Evolutionary conservation across 2,329 filamentous ascomycete species (phyloP), one percentile per base, ranked within the genome.

Genomic region (Claviceps capensis): DNA sequence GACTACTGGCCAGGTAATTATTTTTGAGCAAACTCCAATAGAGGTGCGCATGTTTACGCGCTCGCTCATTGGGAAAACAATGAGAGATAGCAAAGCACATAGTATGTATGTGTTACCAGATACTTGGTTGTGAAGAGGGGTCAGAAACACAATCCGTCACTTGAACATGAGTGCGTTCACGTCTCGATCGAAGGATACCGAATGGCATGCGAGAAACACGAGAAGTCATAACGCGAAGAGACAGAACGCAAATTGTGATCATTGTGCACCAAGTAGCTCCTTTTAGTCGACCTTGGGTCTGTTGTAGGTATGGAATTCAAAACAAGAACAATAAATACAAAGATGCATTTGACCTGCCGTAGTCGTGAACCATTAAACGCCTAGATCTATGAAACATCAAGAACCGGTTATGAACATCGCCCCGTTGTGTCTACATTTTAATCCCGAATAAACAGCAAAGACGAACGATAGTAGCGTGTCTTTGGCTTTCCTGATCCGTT

Each of bases 291-390:
- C 59, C 60, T 52, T 48, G 60, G 57, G 52, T 57, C 54, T 55
- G 55, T 37, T 49, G 4, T 19, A 19, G 17, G 6, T 30, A 17
- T 41, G 22, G 22, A 34, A 47, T 53, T 59, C 57, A 58, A 55
- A 64, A 17, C 1, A 45, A 34, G 13, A 26, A 45, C 43, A 46
- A 26, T 16, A 47, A n/a, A 57, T 63, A 59, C 52, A 57, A 64
- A 59, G 54, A 61, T 62, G 62, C 36, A 52, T 55, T 11, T 41
- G 52, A 54, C 59, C 60, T 58, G 58, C 58, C 56, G 53, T 56
- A 59, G 57, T 59, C 60, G 60, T 63, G 58, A 59, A 60, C 63
- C 63, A 50, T 59, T 60, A 59, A 67, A 67, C 65, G 65, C 65
- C 65, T 56, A 61, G 59, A 63, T 59, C 61, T 61, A 59, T 57